Evolutionary conservation across 441 rosid species (phyloP), one percentile per base, ranked within the genome.

Genomic region (Gossypium trilobum): DNA sequence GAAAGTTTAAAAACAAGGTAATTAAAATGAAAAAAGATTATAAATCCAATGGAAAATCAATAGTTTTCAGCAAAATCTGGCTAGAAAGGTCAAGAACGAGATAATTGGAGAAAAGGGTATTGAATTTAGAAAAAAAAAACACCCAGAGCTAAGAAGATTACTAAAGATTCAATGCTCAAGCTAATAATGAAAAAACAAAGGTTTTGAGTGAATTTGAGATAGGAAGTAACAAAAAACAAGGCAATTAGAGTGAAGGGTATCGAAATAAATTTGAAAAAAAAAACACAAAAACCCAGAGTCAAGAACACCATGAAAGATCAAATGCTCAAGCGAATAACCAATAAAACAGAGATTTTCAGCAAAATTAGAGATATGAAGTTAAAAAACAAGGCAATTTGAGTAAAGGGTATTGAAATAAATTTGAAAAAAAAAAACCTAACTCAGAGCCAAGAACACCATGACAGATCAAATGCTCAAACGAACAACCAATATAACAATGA

Each of bases 131-230:
- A 23, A 23, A 20, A 52, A 44, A 6, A 4, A 71, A 46, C 39
- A 73, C 60, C 55, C 25, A 54, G 59, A 54, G 25, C 62, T 73
- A 16, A 72, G 58, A 61, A 71, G 77, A 73, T 73, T 69, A 63
- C 42, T 48, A 71, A 27, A 60, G 44, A 0, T 29, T 29, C 33
- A 8, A 61, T 29, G 66, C 19, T 9, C 46, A 60, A 64, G n/a
- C 61, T 57, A 42, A 36, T 54, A 56, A 17, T 0, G 5, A 5
- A 51, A 70, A 59, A 68, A 27, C 13, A 22, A 27, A 72, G 17
- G 73, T 46, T 54, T 17, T 66, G 73, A 69, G 74, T 69, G 69
- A 56, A 56, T 7, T 19, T 11, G 11, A 52, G 58, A 9, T 17
- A 16, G 58, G 58, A 17, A 52, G 20, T 51, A 4, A n/a, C 19